Conservation (phyloP, 2,329 filamentous ascomycete species). For the Drechslera avenae region DNA sequence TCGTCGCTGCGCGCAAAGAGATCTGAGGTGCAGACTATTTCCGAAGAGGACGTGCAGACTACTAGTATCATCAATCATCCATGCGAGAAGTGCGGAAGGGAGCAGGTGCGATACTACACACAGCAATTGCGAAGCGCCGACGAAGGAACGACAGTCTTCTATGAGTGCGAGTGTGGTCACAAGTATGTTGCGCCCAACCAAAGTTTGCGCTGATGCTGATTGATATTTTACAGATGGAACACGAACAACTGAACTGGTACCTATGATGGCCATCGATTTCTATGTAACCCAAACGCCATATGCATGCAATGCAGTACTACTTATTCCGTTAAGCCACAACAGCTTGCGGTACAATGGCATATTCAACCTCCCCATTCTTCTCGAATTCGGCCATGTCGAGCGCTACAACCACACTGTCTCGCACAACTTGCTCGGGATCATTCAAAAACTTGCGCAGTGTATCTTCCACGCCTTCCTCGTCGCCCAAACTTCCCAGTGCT, state of each 20-base stretch:
- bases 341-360: constrained; percentile 77
- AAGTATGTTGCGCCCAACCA: constrained; percentile 62
- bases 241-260: constrained; percentile 64
- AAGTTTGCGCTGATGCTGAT: constrained; percentile 22
- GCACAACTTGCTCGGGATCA: constrained; percentile 90
- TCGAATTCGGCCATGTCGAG: constrained; percentile 98
- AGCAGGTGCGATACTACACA: constrained; percentile 82
- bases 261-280: constrained; percentile 14
- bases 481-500: constrained; percentile 89
- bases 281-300: constrained; percentile 31
- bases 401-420: constrained; percentile 92
- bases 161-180: constrained; percentile 83
- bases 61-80: constrained; percentile 70
- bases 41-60: constrained; percentile 75
- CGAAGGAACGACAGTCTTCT: constrained; percentile 92
- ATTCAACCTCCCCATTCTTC: constrained; percentile 84
- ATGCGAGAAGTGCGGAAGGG: constrained; percentile 80
- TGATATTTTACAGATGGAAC: constrained; percentile 53
- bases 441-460: constrained; percentile 81
- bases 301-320: constrained; percentile 32
- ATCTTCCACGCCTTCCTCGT: constrained; percentile 91
- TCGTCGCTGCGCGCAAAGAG: constrained; percentile 84
- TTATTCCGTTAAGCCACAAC: constrained; percentile 27
- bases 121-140: constrained; percentile 90
- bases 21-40: constrained; percentile 83